Evolutionary conservation across 352 stramenopile species (phyloP).

Genomic region (Globisporangium cederbergense): DNA sequence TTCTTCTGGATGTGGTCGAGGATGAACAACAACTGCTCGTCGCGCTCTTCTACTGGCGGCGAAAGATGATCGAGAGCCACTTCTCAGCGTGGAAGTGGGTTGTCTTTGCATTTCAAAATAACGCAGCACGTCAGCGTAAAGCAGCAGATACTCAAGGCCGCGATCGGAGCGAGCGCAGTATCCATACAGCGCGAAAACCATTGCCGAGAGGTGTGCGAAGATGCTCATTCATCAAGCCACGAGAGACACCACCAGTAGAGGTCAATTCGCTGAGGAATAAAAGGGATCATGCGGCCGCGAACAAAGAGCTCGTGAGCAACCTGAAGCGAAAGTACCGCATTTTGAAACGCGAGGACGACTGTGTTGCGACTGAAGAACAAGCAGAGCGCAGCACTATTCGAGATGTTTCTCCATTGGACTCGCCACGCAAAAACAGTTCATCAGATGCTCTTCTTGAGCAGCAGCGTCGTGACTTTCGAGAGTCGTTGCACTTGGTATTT

Average conservation of each 20-base stretch:
- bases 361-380: not conserved
- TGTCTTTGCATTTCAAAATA: not conserved
- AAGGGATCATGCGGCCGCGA: not conserved
- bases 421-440: not conserved
- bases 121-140: not conserved
- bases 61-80: slow-evolving; percentile 32
- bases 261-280: not conserved
- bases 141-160: not conserved
- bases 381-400: not conserved
- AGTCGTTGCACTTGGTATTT: slow-evolving; percentile 15
- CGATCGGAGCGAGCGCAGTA: not conserved
- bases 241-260: not conserved
- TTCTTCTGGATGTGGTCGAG: slow-evolving; percentile 31
- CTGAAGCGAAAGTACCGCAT: slow-evolving; percentile 13
- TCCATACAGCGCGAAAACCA: not conserved
- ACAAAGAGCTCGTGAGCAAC: slow-evolving; percentile 3
- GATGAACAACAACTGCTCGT: slow-evolving; percentile 39
- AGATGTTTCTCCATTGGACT: not conserved
- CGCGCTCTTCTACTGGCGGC: slow-evolving; percentile 44
- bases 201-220: not conserved
- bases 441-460: not conserved
- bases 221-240: not conserved
- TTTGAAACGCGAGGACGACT: slow-evolving; percentile 6
- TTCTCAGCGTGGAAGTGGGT: slow-evolving; percentile 44
- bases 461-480: slow-evolving; percentile 9